phyloP scores from a whole-genome alignment of 768 basidiomycete genomes.

The Auricularia sp. region DNA sequence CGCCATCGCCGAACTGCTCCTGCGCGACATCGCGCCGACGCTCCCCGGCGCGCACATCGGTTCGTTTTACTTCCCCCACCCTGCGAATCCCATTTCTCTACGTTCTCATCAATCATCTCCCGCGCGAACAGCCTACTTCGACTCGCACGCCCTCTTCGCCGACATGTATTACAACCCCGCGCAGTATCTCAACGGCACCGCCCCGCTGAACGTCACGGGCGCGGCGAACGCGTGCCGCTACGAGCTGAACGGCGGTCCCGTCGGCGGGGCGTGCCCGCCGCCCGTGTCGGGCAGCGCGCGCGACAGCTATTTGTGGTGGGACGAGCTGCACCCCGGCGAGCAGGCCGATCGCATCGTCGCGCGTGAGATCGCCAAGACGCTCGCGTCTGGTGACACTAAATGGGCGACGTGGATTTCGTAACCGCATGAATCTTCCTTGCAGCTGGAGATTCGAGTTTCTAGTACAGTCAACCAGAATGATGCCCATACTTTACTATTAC shows the following conservation, averaged over 20 bases:
- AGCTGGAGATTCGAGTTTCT: too few relatives aligned
- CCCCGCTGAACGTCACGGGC: conserved; percentile 48
- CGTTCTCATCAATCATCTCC: too few relatives aligned
- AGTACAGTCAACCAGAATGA: too few relatives aligned
- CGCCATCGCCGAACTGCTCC: conserved; percentile 39
- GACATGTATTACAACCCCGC: conserved; percentile 46
- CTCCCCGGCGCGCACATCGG: conserved; percentile 49
- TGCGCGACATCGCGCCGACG: conserved; percentile 36
- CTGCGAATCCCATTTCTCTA: too few relatives aligned
- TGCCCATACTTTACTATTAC: too few relatives aligned
- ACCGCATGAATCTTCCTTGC: too few relatives aligned
- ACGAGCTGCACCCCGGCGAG: conserved; percentile 53
- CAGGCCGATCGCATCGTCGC: conserved; percentile 47
- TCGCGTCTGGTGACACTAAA: conserved; percentile 24
- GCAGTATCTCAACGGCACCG: conserved; percentile 53
- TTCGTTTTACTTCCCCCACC: conserved; percentile 16
- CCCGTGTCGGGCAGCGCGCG: conserved; percentile 30
- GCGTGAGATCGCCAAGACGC: conserved; percentile 36
- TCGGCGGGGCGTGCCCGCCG: conserved; percentile 13
- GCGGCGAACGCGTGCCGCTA: conserved; percentile 40
- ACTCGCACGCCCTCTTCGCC: conserved; percentile 48
- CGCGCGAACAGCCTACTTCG: conserved; percentile 37
- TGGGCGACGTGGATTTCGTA: conserved; percentile 7
- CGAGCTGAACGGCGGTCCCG: conserved; percentile 21
- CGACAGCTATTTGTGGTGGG: conserved; percentile 56